Percentiles rank a stretch among this genome's conserved stretches.
Evolutionary conservation across 2,329 filamentous ascomycete species (phyloP).

Genomic region (Hypomyces rosellus): DNA sequence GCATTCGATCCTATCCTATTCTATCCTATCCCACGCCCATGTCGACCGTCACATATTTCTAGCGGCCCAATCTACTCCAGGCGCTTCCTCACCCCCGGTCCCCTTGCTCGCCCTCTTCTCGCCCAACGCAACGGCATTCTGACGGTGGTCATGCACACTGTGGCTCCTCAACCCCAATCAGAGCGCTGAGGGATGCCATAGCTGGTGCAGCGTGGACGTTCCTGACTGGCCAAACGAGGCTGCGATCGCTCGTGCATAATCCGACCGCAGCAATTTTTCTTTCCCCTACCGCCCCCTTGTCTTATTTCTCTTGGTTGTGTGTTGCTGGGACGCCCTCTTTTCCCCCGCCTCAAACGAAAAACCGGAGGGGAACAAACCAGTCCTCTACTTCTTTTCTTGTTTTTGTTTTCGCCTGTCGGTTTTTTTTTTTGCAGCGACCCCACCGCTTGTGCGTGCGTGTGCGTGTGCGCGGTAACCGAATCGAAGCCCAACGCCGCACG

Average conservation of each 20-base stretch:
- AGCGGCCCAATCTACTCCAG: constrained; percentile 10
- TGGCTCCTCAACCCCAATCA: constrained; percentile 15
- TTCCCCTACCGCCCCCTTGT: constrained; percentile 1
- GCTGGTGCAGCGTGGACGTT: constrained; percentile 18
- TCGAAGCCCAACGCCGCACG: constrained; percentile 5
- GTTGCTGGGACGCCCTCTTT: background rate
- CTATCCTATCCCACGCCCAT: background rate
- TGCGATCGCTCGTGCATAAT: constrained; percentile 14
- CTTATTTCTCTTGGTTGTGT: background rate
- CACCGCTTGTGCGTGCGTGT: background rate
- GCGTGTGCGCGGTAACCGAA: constrained; percentile 4
- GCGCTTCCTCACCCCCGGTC: background rate
- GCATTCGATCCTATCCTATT: background rate
- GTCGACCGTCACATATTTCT: background rate
- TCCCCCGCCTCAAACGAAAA: background rate
- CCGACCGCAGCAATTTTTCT: constrained; percentile 8
- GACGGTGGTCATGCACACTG: constrained; percentile 13
- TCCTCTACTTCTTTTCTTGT: constrained; percentile 2
- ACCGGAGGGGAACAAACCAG: background rate
- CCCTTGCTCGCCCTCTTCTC: background rate
- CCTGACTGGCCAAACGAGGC: constrained; percentile 18
- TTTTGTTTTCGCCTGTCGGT: background rate
- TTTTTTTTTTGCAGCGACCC: no score
- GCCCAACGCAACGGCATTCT: constrained; percentile 5
- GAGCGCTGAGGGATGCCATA: constrained; percentile 13